Conservation (phyloP, 176 grass and related monocot species). For the Dactylis glomerata region DNA sequence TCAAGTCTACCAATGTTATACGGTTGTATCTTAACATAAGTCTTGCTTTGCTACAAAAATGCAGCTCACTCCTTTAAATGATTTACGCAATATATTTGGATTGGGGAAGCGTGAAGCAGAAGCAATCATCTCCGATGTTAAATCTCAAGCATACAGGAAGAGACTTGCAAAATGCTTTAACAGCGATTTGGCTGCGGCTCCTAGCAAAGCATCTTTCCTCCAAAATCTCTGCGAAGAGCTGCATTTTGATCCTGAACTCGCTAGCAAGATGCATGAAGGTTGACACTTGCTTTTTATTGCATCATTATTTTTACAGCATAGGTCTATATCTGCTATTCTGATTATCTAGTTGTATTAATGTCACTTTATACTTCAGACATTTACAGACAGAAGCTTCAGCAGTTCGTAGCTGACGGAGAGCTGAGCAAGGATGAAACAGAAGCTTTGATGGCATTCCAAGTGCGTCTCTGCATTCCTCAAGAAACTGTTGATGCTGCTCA, state of each 20-base stretch:
- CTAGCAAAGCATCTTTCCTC: slow-evolving; percentile 95
- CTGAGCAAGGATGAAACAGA: slow-evolving; percentile 84
- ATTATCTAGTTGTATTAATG: slow-evolving; percentile 34
- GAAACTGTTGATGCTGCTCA: slow-evolving; percentile 71
- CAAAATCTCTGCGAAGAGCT: slow-evolving; percentile 94
- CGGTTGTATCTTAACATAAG: background rate
- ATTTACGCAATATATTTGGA: slow-evolving; percentile 95
- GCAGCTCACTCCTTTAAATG: slow-evolving; percentile 76
- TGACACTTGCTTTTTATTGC: slow-evolving; percentile 4
- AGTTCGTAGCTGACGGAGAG: slow-evolving; percentile 78
- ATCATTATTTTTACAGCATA: slow-evolving; percentile 15
- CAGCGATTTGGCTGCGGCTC: slow-evolving; percentile 62
- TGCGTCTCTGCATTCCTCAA: slow-evolving; percentile 93
- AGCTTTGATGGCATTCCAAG: slow-evolving; percentile 77
- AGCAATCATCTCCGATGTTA: slow-evolving; percentile 79
- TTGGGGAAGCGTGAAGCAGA: slow-evolving; percentile 92
- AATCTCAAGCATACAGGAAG: slow-evolving; percentile 82
- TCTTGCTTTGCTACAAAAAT: slow-evolving; percentile 32
- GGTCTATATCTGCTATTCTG: background rate
- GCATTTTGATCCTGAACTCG: slow-evolving; percentile 80
- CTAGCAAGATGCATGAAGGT: slow-evolving; percentile 98
- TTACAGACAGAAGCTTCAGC: slow-evolving; percentile 97
- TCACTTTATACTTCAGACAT: slow-evolving; percentile 67
- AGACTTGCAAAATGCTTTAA: slow-evolving; percentile 79
- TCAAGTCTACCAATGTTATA: slow-evolving; percentile 2